Base-by-base conservation (phyloP, 2,329 filamentous ascomycete genomes). In the Paraphoma sp. region DNA sequence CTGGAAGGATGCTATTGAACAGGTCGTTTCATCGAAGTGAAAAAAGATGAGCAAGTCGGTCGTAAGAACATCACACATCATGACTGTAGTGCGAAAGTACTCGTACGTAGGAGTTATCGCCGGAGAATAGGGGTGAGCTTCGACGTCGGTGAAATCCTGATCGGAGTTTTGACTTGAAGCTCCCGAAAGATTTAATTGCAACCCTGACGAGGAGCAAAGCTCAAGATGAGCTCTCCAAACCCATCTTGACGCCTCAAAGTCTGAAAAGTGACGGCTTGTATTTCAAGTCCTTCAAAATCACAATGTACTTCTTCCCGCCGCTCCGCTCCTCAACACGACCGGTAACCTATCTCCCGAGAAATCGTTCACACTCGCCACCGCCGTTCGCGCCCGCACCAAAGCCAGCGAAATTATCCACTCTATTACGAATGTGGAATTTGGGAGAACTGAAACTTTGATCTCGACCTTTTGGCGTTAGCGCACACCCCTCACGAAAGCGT, bases 301-400 rank as follows among this genome's bases (percentile, higher is more conserved):
- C 89, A 56, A 90, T 91, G 79, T 97, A 99, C 65, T 86, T 85
- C 67, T 85, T 86, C 83, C 93, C 92, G 73, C 97, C 92, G 42
- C 86, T 84, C 61, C 87, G 83, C 69, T 96, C 90, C 71, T 98
- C 51, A 97, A 79, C 56, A 99, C 85, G 59, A 96, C 93, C 71
- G 98, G 83, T 78, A 98, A 79, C 74, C 92, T 86, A 77, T 86
- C 86, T 57, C 94, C 95, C 47, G 87, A 84, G 62, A 88, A 89
- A 81, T 93, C 96, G 71, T 90, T 80, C 54, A 93, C 93, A 76
- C 89, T 86, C 65, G 87, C 90, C 55, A 87, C 81, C 71, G 88
- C 84, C 62, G 86, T 80, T 61, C 91, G 82, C 62, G 87, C 82
- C 70, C 93, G 80, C 59, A 92, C 78, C 63, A 92, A 80, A 29